These are phyloP conservation scores for Penicillium glabrum DNA, from an alignment of 2,329 filamentous ascomycete genomes.

Conservation along the genomic window DNA sequence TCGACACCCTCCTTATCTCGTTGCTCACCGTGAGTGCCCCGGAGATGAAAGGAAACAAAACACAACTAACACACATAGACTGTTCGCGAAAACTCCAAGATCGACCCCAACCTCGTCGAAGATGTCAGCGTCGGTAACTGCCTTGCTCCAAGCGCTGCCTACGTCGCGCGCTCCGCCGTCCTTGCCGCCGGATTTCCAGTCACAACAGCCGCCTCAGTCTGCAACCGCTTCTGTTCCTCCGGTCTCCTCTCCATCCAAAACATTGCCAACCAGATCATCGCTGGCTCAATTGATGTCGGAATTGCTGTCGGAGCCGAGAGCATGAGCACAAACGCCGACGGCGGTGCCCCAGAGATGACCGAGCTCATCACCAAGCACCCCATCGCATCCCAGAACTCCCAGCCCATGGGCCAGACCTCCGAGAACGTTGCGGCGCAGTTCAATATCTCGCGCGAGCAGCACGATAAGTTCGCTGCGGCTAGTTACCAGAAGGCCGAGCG, in stretches of 20 bases:
- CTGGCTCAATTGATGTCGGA: conserved; percentile 88
- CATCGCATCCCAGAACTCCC: conserved; percentile 85
- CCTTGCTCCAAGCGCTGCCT: conserved; percentile 82
- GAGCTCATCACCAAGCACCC: conserved; percentile 72
- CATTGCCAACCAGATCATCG: conserved; percentile 84
- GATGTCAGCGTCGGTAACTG: conserved; percentile 88
- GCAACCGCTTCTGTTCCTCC: conserved; percentile 90
- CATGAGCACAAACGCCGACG: conserved; percentile 86
- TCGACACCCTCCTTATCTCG: conserved; percentile 39
- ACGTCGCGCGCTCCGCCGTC: conserved; percentile 83
- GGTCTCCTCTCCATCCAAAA: conserved; percentile 88
- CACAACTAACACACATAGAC: conserved; percentile 43
- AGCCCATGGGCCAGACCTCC: conserved; percentile 89
- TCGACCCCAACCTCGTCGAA: conserved; percentile 83
- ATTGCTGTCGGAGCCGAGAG: conserved; percentile 90
- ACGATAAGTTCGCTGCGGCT: conserved; percentile 80
- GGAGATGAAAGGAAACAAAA: not conserved
- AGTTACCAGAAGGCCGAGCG: conserved; percentile 82
- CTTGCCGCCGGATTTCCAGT: conserved; percentile 85
- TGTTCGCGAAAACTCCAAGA: conserved; percentile 76
- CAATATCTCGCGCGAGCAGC: conserved; percentile 64
- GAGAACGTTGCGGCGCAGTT: conserved; percentile 86
- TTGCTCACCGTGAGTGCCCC: conserved; percentile 35
- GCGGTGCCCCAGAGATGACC: conserved; percentile 77
- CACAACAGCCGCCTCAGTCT: conserved; percentile 71